phyloP scores from a whole-genome alignment of 2,329 filamentous ascomycete species.

The Penicillium occitanis region DNA sequence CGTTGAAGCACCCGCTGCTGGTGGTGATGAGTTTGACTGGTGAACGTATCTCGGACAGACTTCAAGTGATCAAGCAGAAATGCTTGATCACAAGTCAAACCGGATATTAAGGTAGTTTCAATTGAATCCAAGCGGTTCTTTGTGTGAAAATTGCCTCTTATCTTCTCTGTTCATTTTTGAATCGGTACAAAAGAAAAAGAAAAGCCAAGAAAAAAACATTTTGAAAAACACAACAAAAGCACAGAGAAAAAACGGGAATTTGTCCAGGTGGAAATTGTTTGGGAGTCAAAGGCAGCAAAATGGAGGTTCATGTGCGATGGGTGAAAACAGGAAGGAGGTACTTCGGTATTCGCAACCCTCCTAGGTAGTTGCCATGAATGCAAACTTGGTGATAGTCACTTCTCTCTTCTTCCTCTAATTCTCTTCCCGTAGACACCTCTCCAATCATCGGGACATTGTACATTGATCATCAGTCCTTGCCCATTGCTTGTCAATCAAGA shows the following conservation, averaged over 20 bases:
- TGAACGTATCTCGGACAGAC: not conserved
- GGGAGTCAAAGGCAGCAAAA: not conserved
- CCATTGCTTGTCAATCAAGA: not conserved
- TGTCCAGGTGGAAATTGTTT: not conserved
- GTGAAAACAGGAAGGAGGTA: not conserved
- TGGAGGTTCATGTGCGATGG: not conserved
- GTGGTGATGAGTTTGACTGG: not conserved
- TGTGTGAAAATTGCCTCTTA: not conserved
- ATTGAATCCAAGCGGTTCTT: not conserved
- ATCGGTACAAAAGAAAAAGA: not conserved
- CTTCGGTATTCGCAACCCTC: not conserved
- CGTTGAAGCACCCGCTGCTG: not conserved
- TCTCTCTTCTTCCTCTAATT: not conserved
- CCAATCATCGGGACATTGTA: not conserved
- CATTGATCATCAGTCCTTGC: not conserved
- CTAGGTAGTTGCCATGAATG: constrained; percentile 11
- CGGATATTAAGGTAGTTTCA: not conserved
- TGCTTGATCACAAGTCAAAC: not conserved
- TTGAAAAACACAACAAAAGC: not conserved
- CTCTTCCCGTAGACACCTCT: not conserved
- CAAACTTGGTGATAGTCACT: not conserved
- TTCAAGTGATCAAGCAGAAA: not conserved
- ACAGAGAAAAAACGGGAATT: not conserved
- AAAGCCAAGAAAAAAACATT: not conserved
- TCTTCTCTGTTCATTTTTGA: not conserved